Percentiles rank a stretch among this genome's conserved stretches.
Conservation (phyloP, 1,284 basidiomycete genomes). For the Ceratobasidium sp. region DNA sequence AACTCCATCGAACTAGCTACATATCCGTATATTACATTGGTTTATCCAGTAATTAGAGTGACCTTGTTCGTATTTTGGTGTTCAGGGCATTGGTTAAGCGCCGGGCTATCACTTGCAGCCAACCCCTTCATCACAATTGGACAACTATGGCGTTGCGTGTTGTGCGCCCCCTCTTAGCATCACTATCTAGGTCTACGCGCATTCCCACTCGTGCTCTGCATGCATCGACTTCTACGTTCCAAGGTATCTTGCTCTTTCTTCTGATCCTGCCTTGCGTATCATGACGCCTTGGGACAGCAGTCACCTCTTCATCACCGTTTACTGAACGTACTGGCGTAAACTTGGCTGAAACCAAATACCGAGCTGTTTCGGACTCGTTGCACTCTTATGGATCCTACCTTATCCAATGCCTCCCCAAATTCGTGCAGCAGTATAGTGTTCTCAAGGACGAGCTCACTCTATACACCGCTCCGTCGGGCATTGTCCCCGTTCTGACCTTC, state of each 20-base stretch:
- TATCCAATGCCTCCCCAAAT: conserved; percentile 89
- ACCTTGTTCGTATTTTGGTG: neutral
- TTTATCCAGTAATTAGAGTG: conserved; percentile 6
- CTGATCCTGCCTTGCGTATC: neutral
- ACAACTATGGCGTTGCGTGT: conserved; percentile 21
- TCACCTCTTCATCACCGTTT: conserved; percentile 72
- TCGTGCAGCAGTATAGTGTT: conserved; percentile 96
- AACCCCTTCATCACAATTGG: conserved; percentile 35
- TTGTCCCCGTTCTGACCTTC: conserved; percentile 90
- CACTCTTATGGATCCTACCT: conserved; percentile 92
- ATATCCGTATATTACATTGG: conserved; percentile 9
- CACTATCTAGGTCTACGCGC: neutral
- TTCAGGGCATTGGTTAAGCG: conserved; percentile 15
- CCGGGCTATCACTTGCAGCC: conserved; percentile 3
- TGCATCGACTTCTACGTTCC: neutral
- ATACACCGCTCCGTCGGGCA: conserved; percentile 81
- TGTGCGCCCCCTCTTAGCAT: conserved; percentile 25
- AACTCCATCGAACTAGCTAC: neutral
- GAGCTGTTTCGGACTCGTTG: conserved; percentile 72
- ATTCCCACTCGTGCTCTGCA: conserved; percentile 4
- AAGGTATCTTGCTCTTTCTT: conserved; percentile 16
- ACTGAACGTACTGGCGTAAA: conserved; percentile 86
- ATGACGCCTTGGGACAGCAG: conserved; percentile 15
- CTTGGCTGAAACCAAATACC: conserved; percentile 72
- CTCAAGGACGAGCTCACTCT: conserved; percentile 96